A percentile compares a stretch with the other conserved stretches of the same genome.
phyloP scores from a whole-genome alignment of 805 yeast species.

The Metschnikowia orientalis region DNA sequence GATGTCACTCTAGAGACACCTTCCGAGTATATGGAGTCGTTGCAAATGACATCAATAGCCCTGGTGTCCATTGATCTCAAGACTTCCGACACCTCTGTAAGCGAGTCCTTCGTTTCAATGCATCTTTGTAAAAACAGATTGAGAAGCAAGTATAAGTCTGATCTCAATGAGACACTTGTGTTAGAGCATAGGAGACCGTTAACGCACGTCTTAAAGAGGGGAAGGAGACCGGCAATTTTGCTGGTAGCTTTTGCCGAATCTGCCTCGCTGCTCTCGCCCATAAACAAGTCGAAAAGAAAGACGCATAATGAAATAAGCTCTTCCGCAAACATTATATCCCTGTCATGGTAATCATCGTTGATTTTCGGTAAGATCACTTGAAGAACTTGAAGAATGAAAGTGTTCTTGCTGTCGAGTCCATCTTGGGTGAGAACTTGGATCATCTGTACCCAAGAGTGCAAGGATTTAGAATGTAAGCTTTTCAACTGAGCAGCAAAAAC shows the following conservation, averaged over 20 bases:
- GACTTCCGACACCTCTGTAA: slow-evolving; percentile 48
- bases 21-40: slow-evolving; percentile 76
- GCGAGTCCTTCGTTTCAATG: slow-evolving; percentile 35
- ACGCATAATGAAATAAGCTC: slow-evolving; percentile 76
- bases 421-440: slow-evolving; percentile 70
- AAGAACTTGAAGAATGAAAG: slow-evolving; percentile 71
- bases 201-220: slow-evolving; percentile 69
- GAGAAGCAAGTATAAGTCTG: slow-evolving; percentile 73
- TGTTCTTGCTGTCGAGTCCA: slow-evolving; percentile 34
- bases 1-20: slow-evolving; percentile 74
- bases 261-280: slow-evolving; percentile 26
- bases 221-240: slow-evolving; percentile 45
- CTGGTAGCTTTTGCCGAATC: slow-evolving; percentile 9
- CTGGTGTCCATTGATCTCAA: slow-evolving; percentile 57
- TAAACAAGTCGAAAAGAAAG: slow-evolving; percentile 60
- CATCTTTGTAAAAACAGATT: slow-evolving; percentile 59
- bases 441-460: slow-evolving; percentile 81
- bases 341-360: slow-evolving; percentile 60
- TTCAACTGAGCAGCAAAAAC: slow-evolving; percentile 46
- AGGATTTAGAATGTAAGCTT: slow-evolving; percentile 51
- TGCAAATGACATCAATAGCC: slow-evolving; percentile 60
- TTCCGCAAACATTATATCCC: slow-evolving; percentile 62
- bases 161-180: slow-evolving; percentile 62
- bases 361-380: slow-evolving; percentile 74
- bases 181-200: slow-evolving; percentile 69